Evolutionary conservation across 495 filamentous ascomycete species (phyloP), one percentile per base, ranked within the genome.

Genomic region (Xylaria grammica): DNA sequence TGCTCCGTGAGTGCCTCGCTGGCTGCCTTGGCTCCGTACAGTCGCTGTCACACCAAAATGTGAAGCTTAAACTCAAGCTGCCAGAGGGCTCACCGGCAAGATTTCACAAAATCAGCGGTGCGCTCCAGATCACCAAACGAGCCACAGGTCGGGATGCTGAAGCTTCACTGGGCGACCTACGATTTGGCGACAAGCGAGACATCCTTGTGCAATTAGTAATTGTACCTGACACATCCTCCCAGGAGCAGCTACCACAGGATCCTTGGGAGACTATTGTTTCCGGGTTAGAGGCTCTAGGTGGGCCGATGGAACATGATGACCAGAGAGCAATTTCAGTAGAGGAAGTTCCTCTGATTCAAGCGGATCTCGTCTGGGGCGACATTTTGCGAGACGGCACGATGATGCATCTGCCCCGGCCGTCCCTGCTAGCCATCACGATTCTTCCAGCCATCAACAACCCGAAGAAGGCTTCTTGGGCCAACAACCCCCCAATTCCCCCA

Each of bases 241-340:
- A 94, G 55, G 96, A 98, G 60, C 87, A 89, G 65, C 79, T 93
- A 49, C 94, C 95, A 13, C 92, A 97, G 68, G 95, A 98, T 71
- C 89, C 92, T 0, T 99, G 95, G 95, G 96, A 98, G 76, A 94
- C 91, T 34, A 91, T 99, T 60, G 92, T 98, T 7, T 98, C 96
- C 29, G 94, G 94, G 0, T 77, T 99, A 11, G 96, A 99, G 76
- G 95, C 96, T 10, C 84, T 99, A 30, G 93, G 95, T n/a, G 95
- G 96, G 7, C 89, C 92, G 1, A 78, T 91, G 13, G 95, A 99
- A 65, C 86, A 89, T 29, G 94, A 98, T 69, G 94, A 97, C 55
- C 87, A 90, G 58, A 87, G 94, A 8, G 85, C 89, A 2, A 71
- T 91, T 6, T 97, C 92, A 48, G 91, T 99, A 10, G 95, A 99